These are phyloP conservation scores for Catharanthus roseus DNA, from an alignment of 257 asterid genomes.

Conservation along the genomic window DNA sequence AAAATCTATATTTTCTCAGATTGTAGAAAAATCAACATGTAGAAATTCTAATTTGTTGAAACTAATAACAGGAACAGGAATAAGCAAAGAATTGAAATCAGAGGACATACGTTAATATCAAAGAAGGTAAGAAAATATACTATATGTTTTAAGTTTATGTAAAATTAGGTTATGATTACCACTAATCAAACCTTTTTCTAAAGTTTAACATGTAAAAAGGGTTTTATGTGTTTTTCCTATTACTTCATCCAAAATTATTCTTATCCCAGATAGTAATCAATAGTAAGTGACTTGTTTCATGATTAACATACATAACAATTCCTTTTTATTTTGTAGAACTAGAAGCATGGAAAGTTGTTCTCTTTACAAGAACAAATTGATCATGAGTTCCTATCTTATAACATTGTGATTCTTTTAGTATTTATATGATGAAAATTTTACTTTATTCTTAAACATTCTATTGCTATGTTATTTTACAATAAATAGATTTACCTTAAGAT, in stretches of 20 bases:
- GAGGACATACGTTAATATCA: too few relatives aligned
- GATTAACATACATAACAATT: constrained; percentile 13
- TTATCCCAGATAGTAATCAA: constrained; percentile 7
- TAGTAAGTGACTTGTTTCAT: constrained; percentile 11
- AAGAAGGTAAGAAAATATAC: too few relatives aligned
- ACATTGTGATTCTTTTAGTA: constrained; percentile 8
- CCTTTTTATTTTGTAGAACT: constrained; percentile 43
- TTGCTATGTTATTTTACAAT: too few relatives aligned
- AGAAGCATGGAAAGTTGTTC: constrained; percentile 74
- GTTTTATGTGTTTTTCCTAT: too few relatives aligned
- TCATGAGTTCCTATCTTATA: constrained; percentile 54
- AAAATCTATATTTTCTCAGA: too few relatives aligned
- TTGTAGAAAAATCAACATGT: too few relatives aligned
- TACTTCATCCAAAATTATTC: not conserved
- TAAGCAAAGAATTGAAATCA: too few relatives aligned
- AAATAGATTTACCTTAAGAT: too few relatives aligned
- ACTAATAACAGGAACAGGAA: too few relatives aligned
- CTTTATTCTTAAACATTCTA: not conserved
- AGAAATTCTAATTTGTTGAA: too few relatives aligned
- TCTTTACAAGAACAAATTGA: constrained; percentile 85
- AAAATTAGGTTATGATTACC: too few relatives aligned
- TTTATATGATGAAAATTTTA: not conserved
- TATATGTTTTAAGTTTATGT: too few relatives aligned
- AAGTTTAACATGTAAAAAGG: not conserved
- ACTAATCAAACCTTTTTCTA: not conserved